phyloP scores from a whole-genome alignment of 2,329 filamentous ascomycete species.

The Epichloe sibirici region DNA sequence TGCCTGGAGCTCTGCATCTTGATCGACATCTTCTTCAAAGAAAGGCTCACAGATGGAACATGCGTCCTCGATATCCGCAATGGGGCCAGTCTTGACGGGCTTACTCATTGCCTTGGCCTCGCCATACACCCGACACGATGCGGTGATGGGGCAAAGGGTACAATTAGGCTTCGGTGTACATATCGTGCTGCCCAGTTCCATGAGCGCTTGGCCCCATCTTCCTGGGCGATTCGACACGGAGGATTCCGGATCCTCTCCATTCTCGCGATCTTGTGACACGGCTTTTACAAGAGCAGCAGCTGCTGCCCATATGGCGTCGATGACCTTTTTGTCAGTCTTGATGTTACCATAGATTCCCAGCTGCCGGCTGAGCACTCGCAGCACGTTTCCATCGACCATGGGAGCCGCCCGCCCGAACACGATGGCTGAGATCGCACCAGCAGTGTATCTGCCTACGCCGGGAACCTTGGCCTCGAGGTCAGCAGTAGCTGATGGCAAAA shows the following conservation, averaged over 20 bases:
- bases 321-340: constrained; percentile 40
- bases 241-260: constrained; percentile 8
- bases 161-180: constrained; percentile 50
- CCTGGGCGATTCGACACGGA: constrained; percentile 35
- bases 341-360: constrained; percentile 43
- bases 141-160: constrained; percentile 34
- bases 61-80: constrained; percentile 36
- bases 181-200: constrained; percentile 53
- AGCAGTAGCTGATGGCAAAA: constrained; percentile 34
- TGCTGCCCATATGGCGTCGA: constrained; percentile 45
- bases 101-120: constrained; percentile 28
- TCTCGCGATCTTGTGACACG: constrained; percentile 28
- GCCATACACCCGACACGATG: constrained; percentile 37
- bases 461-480: constrained; percentile 40
- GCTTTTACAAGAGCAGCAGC: constrained; percentile 42
- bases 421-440: constrained; percentile 49
- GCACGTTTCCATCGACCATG: constrained; percentile 53
- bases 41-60: constrained; percentile 37
- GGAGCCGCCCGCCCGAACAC: constrained; percentile 47
- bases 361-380: constrained; percentile 48
- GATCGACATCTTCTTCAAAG: constrained; percentile 25
- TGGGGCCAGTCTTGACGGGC: constrained; percentile 9
- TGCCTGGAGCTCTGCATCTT: constrained; percentile 11
- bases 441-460: constrained; percentile 50
- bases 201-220: constrained; percentile 51